Conservation (phyloP, 805 yeast species). For the Cyberlindnera samutprakarnensis region DNA sequence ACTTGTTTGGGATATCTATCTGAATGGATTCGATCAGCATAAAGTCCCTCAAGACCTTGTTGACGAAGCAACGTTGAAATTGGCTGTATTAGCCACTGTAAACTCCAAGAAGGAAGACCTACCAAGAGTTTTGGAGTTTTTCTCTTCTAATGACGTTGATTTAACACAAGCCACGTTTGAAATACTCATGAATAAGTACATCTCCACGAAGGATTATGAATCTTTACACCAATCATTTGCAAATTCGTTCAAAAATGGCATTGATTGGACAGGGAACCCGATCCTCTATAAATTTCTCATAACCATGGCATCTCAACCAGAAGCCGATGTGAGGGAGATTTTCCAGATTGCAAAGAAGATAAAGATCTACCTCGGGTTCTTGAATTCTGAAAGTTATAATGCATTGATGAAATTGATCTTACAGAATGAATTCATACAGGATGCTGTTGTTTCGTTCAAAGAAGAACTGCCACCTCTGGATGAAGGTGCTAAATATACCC, state of each 20-base stretch:
- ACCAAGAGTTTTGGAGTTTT: slow-evolving; percentile 1
- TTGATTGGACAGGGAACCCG: slow-evolving; percentile 32
- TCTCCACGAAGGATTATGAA: slow-evolving; percentile 1
- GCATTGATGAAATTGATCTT: slow-evolving; percentile 32
- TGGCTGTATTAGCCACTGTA: slow-evolving; percentile 4
- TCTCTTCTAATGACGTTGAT: slow-evolving; percentile 2
- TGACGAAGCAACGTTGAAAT: background rate
- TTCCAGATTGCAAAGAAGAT: slow-evolving; percentile 34
- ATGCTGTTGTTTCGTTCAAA: slow-evolving; percentile 33
- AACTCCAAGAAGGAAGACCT: slow-evolving; percentile 4
- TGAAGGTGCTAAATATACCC: slow-evolving; percentile 11
- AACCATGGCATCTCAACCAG: slow-evolving; percentile 20
- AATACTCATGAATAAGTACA: slow-evolving; percentile 8
- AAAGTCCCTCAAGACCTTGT: background rate
- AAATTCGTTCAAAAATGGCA: slow-evolving; percentile 29
- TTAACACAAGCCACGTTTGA: slow-evolving; percentile 7
- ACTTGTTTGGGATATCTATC: slow-evolving; percentile 1
- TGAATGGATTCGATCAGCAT: slow-evolving; percentile 1
- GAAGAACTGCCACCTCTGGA: slow-evolving; percentile 31
- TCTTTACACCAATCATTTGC: slow-evolving; percentile 25
- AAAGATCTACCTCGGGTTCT: slow-evolving; percentile 29
- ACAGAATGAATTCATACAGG: slow-evolving; percentile 28
- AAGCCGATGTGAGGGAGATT: slow-evolving; percentile 19
- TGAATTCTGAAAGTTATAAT: slow-evolving; percentile 32
- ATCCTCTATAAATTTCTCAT: slow-evolving; percentile 23